phyloP scores from a whole-genome alignment of 192 early-diverging fungal genomes.

The Podila clonocystis region DNA sequence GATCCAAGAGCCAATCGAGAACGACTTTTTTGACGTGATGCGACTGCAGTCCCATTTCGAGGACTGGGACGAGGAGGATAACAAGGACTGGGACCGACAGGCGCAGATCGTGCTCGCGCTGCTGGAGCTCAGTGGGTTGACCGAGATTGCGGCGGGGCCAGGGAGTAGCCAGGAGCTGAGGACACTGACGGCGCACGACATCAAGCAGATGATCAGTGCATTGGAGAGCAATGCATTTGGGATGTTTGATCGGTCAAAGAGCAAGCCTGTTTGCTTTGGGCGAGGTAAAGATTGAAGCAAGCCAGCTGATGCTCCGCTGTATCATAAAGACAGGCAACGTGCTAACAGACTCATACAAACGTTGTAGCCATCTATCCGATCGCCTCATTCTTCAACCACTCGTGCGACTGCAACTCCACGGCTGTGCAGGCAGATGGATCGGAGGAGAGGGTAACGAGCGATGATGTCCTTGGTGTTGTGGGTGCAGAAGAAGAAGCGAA shows the following conservation, averaged over 20 bases:
- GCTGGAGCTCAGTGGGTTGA: slow-evolving; percentile 54
- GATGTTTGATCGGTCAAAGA: slow-evolving; percentile 58
- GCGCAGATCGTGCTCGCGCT: slow-evolving; percentile 56
- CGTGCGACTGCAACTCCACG: slow-evolving; percentile 64
- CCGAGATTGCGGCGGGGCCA: slow-evolving; percentile 32
- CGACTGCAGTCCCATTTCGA: slow-evolving; percentile 68
- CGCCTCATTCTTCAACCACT: slow-evolving; percentile 76
- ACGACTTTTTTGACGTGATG: slow-evolving; percentile 53
- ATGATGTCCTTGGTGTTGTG: slow-evolving; percentile 14
- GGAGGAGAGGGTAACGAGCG: slow-evolving; percentile 7
- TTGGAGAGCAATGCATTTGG: slow-evolving; percentile 81
- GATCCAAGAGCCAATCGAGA: slow-evolving; percentile 42
- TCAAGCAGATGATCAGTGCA: slow-evolving; percentile 66
- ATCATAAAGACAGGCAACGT: not conserved
- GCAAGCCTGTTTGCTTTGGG: slow-evolving; percentile 51
- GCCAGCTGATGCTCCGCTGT: not conserved
- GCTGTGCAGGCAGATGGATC: slow-evolving; percentile 46
- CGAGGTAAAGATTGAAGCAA: slow-evolving; percentile 39
- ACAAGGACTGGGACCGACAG: slow-evolving; percentile 66
- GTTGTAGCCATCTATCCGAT: slow-evolving; percentile 67
- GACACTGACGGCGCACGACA: slow-evolving; percentile 25
- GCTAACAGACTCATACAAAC: slow-evolving; percentile 12
- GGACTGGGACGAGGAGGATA: slow-evolving; percentile 67
- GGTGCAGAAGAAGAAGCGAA: not conserved
- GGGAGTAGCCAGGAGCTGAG: slow-evolving; percentile 6